Evolutionary conservation across 2,329 filamentous ascomycete genomes (phyloP).

Genomic region (Cadophora gregata): DNA sequence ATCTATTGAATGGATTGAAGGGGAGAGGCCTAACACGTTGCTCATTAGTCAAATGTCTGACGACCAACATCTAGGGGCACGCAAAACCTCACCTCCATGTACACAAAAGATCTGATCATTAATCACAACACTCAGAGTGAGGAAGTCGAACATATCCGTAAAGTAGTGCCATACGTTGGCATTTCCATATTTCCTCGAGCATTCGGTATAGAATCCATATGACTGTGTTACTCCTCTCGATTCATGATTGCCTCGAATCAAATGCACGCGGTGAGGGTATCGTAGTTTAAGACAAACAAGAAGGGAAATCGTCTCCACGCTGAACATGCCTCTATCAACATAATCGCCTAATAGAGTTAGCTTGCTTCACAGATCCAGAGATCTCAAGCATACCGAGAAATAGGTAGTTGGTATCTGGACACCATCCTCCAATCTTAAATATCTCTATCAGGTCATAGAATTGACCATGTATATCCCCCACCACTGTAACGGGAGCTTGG

Average conservation of each 20-base stretch:
- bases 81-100: slow-evolving; percentile 73
- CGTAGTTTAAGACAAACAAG: slow-evolving; percentile 96
- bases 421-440: slow-evolving; percentile 96
- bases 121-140: slow-evolving; percentile 96
- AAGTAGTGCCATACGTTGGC: slow-evolving; percentile 99
- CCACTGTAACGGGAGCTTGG: slow-evolving; percentile 91
- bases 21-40: slow-evolving; percentile 67
- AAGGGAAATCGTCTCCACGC: slow-evolving; percentile 97
- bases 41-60: slow-evolving; percentile 15
- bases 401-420: slow-evolving; percentile 97
- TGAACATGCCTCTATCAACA: slow-evolving; percentile 97
- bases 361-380: neutral
- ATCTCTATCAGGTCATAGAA: slow-evolving; percentile 99
- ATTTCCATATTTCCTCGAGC: slow-evolving; percentile 96
- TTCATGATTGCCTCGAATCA: slow-evolving; percentile 98
- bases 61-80: slow-evolving; percentile 13
- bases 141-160: slow-evolving; percentile 99
- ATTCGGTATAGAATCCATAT: slow-evolving; percentile 99
- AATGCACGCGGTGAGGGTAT: slow-evolving; percentile 93
- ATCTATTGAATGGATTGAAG: slow-evolving; percentile 96
- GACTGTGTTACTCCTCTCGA: slow-evolving; percentile 97
- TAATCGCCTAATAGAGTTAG: slow-evolving; percentile 71
- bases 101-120: slow-evolving; percentile 99
- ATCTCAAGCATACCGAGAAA: slow-evolving; percentile 75
- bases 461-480: slow-evolving; percentile 98